Conservation (phyloP, 371 early-diverging fungal species). For the Lichtheimia hyalospora region DNA sequence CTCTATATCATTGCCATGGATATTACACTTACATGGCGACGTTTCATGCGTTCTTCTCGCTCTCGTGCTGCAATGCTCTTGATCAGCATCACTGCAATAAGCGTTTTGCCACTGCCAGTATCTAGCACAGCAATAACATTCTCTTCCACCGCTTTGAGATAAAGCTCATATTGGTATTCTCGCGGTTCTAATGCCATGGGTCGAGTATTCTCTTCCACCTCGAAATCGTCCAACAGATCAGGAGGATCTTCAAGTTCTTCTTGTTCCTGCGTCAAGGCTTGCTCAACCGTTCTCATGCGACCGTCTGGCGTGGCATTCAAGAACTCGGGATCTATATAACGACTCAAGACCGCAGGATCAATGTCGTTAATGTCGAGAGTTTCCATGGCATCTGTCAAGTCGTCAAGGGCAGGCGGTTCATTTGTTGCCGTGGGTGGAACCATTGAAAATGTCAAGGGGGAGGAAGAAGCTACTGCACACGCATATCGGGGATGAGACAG, state of each 20-base stretch:
- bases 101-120: conserved; percentile 94
- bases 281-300: conserved; percentile 18
- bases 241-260: conserved; percentile 23
- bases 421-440: too few species aligned
- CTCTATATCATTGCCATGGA: background rate
- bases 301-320: conserved; percentile 23
- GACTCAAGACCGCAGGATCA: conserved; percentile 13
- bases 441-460: too few species aligned
- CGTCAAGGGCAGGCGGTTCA: too few species aligned
- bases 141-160: conserved; percentile 57
- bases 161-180: conserved; percentile 80
- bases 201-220: conserved; percentile 8
- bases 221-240: conserved; percentile 10
- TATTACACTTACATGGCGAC: conserved; percentile 33
- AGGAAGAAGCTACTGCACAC: too few species aligned
- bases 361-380: conserved; percentile 33
- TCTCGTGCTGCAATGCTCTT: conserved; percentile 61
- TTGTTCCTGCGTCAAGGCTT: conserved; percentile 26
- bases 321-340: conserved; percentile 41
- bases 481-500: too few species aligned
- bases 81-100: conserved; percentile 85
- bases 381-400: too few species aligned
- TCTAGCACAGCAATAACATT: conserved; percentile 89
- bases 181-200: conserved; percentile 50
- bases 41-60: conserved; percentile 22